These are phyloP conservation scores for Adenanthera pavonina DNA, from an alignment of 306 rosid species.

Conservation along the genomic window DNA sequence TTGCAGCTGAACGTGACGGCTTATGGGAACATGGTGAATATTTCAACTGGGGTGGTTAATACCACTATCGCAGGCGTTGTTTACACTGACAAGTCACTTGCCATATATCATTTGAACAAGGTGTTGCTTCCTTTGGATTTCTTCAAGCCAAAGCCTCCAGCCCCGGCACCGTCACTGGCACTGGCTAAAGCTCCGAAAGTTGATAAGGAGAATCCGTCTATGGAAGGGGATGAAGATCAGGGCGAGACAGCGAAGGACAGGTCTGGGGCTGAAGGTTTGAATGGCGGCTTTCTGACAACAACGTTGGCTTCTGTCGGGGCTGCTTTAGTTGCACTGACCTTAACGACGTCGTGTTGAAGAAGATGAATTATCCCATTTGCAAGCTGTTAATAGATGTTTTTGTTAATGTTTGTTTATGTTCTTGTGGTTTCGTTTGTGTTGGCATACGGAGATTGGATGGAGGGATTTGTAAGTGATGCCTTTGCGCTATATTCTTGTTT, in stretches of 20 bases:
- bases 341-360: not conserved
- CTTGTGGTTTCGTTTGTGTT: not conserved
- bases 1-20: conserved; percentile 64
- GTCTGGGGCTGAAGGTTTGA: conserved; percentile 10
- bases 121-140: conserved; percentile 64
- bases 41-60: conserved; percentile 60
- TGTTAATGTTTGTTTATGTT: not conserved
- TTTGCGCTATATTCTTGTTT: not conserved
- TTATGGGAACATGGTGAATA: conserved; percentile 63
- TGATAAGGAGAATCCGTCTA: conserved; percentile 47
- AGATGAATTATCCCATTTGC: not conserved
- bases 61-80: conserved; percentile 61
- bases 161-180: conserved; percentile 53
- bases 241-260: conserved; percentile 29
- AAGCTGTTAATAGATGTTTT: not conserved
- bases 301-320: not conserved
- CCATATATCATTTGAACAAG: conserved; percentile 61
- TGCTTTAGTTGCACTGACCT: not conserved
- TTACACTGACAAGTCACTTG: conserved; percentile 63
- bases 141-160: conserved; percentile 49
- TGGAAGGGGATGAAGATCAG: conserved; percentile 42
- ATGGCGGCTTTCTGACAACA: not conserved
- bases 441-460: not conserved
- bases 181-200: conserved; percentile 50
- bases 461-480: not conserved